Percentiles rank a stretch among this genome's conserved stretches.
Evolutionary conservation across 2,329 filamentous ascomycete genomes (phyloP).

Genomic region (Mollisiaceae sp.): DNA sequence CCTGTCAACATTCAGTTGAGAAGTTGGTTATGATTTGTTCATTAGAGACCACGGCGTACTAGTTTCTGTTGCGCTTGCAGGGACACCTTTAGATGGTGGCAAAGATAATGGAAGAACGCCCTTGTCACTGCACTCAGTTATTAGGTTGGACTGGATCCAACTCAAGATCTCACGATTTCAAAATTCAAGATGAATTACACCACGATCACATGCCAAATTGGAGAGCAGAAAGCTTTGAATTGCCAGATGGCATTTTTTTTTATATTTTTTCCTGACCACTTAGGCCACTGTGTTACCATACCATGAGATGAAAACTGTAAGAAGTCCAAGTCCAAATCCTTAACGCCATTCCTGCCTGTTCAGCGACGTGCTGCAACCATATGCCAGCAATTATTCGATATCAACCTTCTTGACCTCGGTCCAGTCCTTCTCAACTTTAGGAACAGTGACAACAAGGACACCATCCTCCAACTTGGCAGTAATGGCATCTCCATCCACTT

Average conservation of each 20-base stretch:
- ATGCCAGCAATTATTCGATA: constrained; percentile 46
- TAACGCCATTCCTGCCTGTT: constrained; percentile 16
- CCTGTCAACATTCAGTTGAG: neutral
- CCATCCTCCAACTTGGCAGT: constrained; percentile 80
- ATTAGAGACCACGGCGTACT: too few relatives aligned
- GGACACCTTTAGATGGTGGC: neutral
- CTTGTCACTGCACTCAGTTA: too few relatives aligned
- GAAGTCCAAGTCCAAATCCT: constrained; percentile 15
- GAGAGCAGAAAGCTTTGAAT: constrained; percentile 22
- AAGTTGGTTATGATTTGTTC: too few relatives aligned
- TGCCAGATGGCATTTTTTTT: constrained; percentile 37
- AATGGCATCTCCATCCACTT: constrained; percentile 71
- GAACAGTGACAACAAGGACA: constrained; percentile 75
- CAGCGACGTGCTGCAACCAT: neutral
- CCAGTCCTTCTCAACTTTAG: constrained; percentile 71
- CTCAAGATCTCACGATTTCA: neutral
- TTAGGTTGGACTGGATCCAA: neutral
- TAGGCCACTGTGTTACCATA: constrained; percentile 26
- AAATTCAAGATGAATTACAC: neutral
- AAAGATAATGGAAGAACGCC: neutral
- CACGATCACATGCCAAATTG: constrained; percentile 4
- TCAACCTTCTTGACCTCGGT: constrained; percentile 67
- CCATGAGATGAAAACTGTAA: constrained; percentile 19
- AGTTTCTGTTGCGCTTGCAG: too few relatives aligned
- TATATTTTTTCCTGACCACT: constrained; percentile 24